Base-by-base conservation (phyloP, 1,284 basidiomycete species). In the Serendipita sp. region DNA sequence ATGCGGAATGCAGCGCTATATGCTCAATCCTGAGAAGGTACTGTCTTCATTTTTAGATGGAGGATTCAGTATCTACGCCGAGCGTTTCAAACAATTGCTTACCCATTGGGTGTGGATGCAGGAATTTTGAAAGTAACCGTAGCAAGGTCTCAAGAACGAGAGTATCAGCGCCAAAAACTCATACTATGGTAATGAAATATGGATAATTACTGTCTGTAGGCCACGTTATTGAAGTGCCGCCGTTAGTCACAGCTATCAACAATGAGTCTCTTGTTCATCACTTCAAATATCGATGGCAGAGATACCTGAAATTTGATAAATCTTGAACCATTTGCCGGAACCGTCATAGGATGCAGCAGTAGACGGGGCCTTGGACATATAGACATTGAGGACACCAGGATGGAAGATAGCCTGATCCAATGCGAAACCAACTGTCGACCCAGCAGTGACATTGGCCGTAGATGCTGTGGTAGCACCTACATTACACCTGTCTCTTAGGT, bases 351-450 rank as follows among this genome's bases (percentile, higher is more conserved):
- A 66, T 0, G 74, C 75, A 3, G 74, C 78, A 3, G 75, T 73
- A 1, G 75, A 74, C 1, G 78, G 76, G 3, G 78, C 78, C 66
- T 79, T 78, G 58, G 79, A 79, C 62, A 79, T 72, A 67, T 78
- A 80, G 3, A 80, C 78, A 22, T 64, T 45, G 42, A 66, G 47
- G 61, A 45, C 63, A n/a, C 61, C 61, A 29, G 61, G 61, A 38
- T 62, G 61, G 17, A 15, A 50, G 45, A 62, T 53, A 35, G 61
- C 43, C 8, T 30, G 43, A 34, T 62, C 61, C 22, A 62, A 43
- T 15, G 61, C 47, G 29, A 62, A 32, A 17, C 64, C 72, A 64
- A 78, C 74, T 41, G 71, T 76, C 2, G 74, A 64, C 45, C 78
- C 79, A 15, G 78, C 75, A 38, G 75, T 68, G 62, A 80, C 75